phyloP scores from a whole-genome alignment of 2,329 filamentous ascomycete species.

The Alternaria angustiovoidea region DNA sequence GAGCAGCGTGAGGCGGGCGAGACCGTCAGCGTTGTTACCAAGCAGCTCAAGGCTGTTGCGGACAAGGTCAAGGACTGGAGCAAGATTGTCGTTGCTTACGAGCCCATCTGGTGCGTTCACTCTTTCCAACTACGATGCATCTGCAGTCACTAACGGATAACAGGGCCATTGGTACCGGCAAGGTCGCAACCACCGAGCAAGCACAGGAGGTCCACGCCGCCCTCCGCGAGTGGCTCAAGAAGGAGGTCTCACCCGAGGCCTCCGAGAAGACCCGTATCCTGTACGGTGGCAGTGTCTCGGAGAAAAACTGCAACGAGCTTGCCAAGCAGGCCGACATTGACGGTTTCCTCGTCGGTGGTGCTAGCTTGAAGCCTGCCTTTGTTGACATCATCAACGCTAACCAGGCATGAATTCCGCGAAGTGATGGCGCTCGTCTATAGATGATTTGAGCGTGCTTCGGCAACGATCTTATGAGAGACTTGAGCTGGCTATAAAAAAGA shows the following conservation, averaged over 20 bases:
- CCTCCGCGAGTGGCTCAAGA: slow-evolving; percentile 84
- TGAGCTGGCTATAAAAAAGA: not conserved
- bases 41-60: slow-evolving; percentile 82
- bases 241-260: slow-evolving; percentile 77
- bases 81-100: slow-evolving; percentile 96
- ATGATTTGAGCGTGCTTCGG: slow-evolving; percentile 2
- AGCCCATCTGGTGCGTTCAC: slow-evolving; percentile 86
- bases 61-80: slow-evolving; percentile 86
- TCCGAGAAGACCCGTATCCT: slow-evolving; percentile 91
- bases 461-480: slow-evolving; percentile 9
- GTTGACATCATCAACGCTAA: slow-evolving; percentile 75
- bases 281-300: slow-evolving; percentile 94
- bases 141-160: slow-evolving; percentile 18
- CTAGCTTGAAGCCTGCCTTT: slow-evolving; percentile 94
- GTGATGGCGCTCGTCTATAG: slow-evolving; percentile 51
- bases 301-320: slow-evolving; percentile 97
- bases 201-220: slow-evolving; percentile 67
- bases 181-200: slow-evolving; percentile 54
- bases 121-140: not conserved
- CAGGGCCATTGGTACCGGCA: slow-evolving; percentile 81
- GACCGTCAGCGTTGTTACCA: slow-evolving; percentile 85
- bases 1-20: slow-evolving; percentile 87
- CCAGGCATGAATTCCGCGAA: slow-evolving; percentile 46
- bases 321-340: slow-evolving; percentile 94
- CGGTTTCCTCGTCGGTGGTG: slow-evolving; percentile 95